A percentile compares a stretch with the other conserved stretches of the same genome.
These are phyloP conservation scores for Spiraea crenata DNA, from an alignment of 331 rosid genomes.

Conservation along the genomic window DNA sequence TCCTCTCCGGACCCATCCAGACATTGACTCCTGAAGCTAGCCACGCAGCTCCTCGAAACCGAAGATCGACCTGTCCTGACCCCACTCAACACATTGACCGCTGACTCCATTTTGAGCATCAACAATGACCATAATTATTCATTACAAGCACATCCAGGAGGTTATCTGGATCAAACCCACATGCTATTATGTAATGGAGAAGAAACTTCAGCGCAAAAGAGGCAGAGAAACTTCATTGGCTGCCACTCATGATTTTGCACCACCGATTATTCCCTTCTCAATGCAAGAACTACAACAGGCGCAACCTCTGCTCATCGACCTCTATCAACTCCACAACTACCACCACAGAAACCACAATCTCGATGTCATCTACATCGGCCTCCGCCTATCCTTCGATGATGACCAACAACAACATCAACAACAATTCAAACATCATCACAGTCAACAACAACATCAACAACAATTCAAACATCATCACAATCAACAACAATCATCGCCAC, in stretches of 20 bases:
- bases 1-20: no score
- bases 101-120: no score
- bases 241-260: conserved; percentile 22
- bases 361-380: conserved; percentile 82
- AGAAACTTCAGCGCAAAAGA: conserved; percentile 75
- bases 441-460: conserved; percentile 31
- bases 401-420: conserved; percentile 51
- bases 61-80: no score
- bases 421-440: conserved; percentile 16
- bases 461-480: conserved; percentile 21
- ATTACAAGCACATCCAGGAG: conserved; percentile 18
- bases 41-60: no score
- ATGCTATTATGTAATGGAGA: conserved; percentile 22
- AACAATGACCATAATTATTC: no score
- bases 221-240: conserved; percentile 66
- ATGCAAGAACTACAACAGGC: conserved; percentile 48
- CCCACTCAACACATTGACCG: no score
- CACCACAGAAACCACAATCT: conserved; percentile 39
- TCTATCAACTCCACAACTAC: conserved; percentile 68
- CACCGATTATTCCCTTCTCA: conserved; percentile 54
- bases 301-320: conserved; percentile 58
- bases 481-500: conserved; percentile 34
- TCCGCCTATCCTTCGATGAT: conserved; percentile 66
- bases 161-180: no score
- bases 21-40: no score